Evolutionary conservation across 179 eudicot species (phyloP), one percentile per base, ranked within the genome.

Genomic region (Silene coronaria): DNA sequence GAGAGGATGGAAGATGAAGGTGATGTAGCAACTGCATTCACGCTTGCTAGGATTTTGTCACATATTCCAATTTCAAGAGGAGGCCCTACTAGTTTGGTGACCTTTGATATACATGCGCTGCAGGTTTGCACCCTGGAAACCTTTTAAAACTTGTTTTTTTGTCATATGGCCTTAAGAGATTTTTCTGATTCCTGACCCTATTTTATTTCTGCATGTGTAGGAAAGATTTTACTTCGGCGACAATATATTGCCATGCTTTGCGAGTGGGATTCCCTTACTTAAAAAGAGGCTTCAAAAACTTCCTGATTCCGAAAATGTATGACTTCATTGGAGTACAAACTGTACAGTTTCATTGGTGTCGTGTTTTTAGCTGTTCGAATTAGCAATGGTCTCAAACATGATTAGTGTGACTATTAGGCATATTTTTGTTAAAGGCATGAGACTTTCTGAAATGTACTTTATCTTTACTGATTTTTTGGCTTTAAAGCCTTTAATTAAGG

Each of bases 1-100:
- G 99, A 95, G 86, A 88, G 99, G 24, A 95, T 95, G 95, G 99
- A 95, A 83, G 99, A 92, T 72, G 99, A 95, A 86, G 99, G 99
- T 72, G 99, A 95, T 81, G 86, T 95, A 76, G 99, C 99, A 75
- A 95, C 99, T 16, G 99, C 99, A 60, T 95, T 95, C 67, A 89
- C 99, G 24, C 95, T 95, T 58, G 95, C 99, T 59, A 89, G 97
- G 77, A 88, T 91, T 72, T 84, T 95, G 82, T 95, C 99, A 6
- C 81, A 92, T 76, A 86, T 91, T 70, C 99, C 97, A 10, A 89
- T 91, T 72, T 87, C 93, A 28, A 82, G 93, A 81, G 99, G 97
- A 38, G 99, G 99, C 14, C 99, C 99, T 69, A 89, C 99, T 77
- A 95, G 96, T 80, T 83, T 95, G 83, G 97, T 92, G 27, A 88